phyloP scores from a whole-genome alignment of 225 moss, liverwort and hornwort species.

The Sphagnum tenellum region DNA sequence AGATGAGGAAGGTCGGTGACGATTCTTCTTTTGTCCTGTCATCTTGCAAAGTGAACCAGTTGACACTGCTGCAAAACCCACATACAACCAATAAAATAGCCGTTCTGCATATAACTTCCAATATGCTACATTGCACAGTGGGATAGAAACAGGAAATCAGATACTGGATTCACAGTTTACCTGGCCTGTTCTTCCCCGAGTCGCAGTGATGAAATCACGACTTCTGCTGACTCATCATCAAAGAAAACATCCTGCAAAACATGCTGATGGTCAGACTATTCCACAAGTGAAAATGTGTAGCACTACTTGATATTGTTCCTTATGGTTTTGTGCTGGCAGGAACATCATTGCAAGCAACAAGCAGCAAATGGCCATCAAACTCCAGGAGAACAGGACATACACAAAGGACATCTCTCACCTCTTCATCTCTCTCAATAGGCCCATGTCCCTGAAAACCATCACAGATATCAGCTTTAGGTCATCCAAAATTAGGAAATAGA shows the following conservation, averaged over 20 bases:
- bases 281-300: not conserved
- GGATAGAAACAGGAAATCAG: no score
- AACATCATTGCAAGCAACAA: not conserved
- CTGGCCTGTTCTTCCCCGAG: slow-evolving; percentile 82
- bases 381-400: not conserved
- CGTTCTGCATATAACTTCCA: no score
- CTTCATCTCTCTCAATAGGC: slow-evolving; percentile 85
- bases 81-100: no score
- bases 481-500: no score
- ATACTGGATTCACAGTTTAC: slow-evolving; percentile 16
- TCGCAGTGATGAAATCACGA: slow-evolving; percentile 83
- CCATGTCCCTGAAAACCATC: slow-evolving; percentile 60
- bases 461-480: not conserved
- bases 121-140: no score
- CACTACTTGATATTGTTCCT: not conserved
- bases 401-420: slow-evolving; percentile 29
- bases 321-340: no score
- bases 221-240: slow-evolving; percentile 95
- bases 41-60: slow-evolving; percentile 90
- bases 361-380: not conserved
- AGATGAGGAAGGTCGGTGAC: slow-evolving; percentile 64
- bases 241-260: slow-evolving; percentile 77
- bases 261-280: not conserved
- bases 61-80: slow-evolving; percentile 35
- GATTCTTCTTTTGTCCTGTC: slow-evolving; percentile 75